Evolutionary conservation across 2,329 filamentous ascomycete genomes (phyloP).

Genomic region (Hymenoscyphus occultus): DNA sequence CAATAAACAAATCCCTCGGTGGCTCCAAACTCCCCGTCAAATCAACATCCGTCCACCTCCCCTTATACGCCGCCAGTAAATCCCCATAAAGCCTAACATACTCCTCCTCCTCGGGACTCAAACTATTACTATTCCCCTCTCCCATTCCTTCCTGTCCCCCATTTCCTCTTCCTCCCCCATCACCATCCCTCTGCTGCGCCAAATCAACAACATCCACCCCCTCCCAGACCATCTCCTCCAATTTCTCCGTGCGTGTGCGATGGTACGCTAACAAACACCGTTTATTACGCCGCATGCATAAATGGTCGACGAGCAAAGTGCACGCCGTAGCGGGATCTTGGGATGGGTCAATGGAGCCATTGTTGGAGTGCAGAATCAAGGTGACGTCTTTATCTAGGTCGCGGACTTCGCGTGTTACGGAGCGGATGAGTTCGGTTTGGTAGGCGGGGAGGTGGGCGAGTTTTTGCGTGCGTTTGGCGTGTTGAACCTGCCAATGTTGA

Average conservation of each 20-base stretch:
- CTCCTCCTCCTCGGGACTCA: constrained; percentile 95
- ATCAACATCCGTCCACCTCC: constrained; percentile 97
- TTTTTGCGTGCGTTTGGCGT: constrained; percentile 91
- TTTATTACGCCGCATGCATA: constrained; percentile 95
- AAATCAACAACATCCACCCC: constrained; percentile 79
- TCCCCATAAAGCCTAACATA: constrained; percentile 92
- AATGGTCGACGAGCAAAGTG: constrained; percentile 85
- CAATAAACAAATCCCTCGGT: constrained; percentile 93
- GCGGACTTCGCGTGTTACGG: constrained; percentile 84
- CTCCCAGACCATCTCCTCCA: constrained; percentile 92
- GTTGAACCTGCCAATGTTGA: constrained; percentile 64
- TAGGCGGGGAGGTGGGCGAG: constrained; percentile 85
- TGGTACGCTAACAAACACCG: constrained; percentile 94
- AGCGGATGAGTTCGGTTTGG: constrained; percentile 85
- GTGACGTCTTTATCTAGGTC: constrained; percentile 86
- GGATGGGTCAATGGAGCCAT: constrained; percentile 82
- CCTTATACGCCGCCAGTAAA: constrained; percentile 91
- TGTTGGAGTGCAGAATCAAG: constrained; percentile 75
- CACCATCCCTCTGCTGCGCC: constrained; percentile 44
- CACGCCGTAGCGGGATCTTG: constrained; percentile 82
- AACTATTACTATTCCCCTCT: constrained; percentile 63
- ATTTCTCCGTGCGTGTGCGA: constrained; percentile 80
- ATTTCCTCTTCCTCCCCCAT: constrained; percentile 37
- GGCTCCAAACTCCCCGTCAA: constrained; percentile 91
- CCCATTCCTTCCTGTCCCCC: constrained; percentile 39